Evolutionary conservation across 1,284 basidiomycete genomes (phyloP), one percentile per base, ranked within the genome.

Genomic region (Tilletia walkeri): DNA sequence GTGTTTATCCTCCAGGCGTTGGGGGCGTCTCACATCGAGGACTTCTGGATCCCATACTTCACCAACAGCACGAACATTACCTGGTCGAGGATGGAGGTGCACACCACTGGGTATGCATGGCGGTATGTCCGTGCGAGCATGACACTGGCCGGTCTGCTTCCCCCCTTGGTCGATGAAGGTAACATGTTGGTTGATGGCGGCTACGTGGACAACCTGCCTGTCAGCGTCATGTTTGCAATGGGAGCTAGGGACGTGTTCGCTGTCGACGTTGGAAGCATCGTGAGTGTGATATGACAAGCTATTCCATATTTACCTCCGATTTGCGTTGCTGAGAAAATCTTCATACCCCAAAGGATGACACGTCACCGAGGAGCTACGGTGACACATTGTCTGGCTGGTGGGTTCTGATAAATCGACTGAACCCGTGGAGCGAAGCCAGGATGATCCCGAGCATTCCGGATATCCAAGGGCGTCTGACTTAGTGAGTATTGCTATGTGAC

Each of bases 41-140:
- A 96, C 85, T 95, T 96, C 91, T 99, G 95, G 96, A 87, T 99
- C 3, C 95, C 96, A 1, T 99, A 91, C 86, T 99, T 95, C 85
- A 96, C 94, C 85, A 98, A 98, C 81, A 94, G 95, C 6, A 97
- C 96, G n/a, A 98, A 98, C 81, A 97, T 99, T 82, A 95, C 92
- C 67, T 94, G 92, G 71, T 96, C 94, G 10, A 88, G 90, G 4
- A 98, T 99, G 94, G 94, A 98, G 82, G 91, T 98, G 53, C 96
- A 99, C 80, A 92, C 95, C 73, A 93, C 92, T 4, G 95, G 95
- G 10, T 97, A 97, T 70, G 84, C 82, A 0, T 84, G 84, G 82
- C 78, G 82, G 18, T 88, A 88, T 74, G 84, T 87, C 89, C 93
- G 95, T 70, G 96, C 94, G 4, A 97, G 94, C 0, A 99, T 99